A percentile compares a stretch with the other conserved stretches of the same genome.
Evolutionary conservation across 306 rosid genomes (phyloP).

Genomic region (Prunus salicina): DNA sequence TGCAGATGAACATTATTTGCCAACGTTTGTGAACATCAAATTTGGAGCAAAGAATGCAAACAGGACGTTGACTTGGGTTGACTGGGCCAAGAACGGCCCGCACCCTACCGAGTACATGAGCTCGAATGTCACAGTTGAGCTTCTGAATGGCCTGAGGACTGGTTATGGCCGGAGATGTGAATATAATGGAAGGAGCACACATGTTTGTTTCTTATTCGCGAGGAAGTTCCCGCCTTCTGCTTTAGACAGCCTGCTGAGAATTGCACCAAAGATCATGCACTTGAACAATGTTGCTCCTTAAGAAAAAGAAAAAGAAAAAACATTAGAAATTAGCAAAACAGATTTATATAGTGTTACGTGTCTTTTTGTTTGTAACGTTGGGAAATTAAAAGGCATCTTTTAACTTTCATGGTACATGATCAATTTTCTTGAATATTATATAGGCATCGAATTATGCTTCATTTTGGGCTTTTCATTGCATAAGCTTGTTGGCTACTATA

Average conservation of each 20-base stretch:
- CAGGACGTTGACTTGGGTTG: constrained; percentile 32
- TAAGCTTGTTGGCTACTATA: too few relatives aligned
- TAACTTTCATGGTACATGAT: too few relatives aligned
- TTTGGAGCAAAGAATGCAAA: constrained; percentile 1
- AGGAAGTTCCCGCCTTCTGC: constrained; percentile 38
- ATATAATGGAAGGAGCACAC: not conserved
- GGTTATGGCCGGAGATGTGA: not conserved
- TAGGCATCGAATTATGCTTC: too few relatives aligned
- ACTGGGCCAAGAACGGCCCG: constrained; percentile 26
- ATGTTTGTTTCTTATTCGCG: constrained; percentile 28
- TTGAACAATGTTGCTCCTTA: constrained; percentile 12
- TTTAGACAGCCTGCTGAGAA: constrained; percentile 37
- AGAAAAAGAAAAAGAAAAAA: too few relatives aligned
- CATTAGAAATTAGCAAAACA: not conserved
- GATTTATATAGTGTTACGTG: not conserved
- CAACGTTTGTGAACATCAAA: constrained; percentile 20
- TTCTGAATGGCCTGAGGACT: constrained; percentile 9
- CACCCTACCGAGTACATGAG: constrained; percentile 16
- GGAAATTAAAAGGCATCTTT: too few relatives aligned
- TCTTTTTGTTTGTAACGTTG: not conserved
- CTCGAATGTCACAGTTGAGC: constrained; percentile 7
- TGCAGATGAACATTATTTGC: constrained; percentile 35
- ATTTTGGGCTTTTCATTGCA: too few relatives aligned
- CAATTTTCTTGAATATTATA: too few relatives aligned
- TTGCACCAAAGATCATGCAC: constrained; percentile 66